phyloP scores from a whole-genome alignment of 352 stramenopile genomes.

The Phytophthora hibernalis region DNA sequence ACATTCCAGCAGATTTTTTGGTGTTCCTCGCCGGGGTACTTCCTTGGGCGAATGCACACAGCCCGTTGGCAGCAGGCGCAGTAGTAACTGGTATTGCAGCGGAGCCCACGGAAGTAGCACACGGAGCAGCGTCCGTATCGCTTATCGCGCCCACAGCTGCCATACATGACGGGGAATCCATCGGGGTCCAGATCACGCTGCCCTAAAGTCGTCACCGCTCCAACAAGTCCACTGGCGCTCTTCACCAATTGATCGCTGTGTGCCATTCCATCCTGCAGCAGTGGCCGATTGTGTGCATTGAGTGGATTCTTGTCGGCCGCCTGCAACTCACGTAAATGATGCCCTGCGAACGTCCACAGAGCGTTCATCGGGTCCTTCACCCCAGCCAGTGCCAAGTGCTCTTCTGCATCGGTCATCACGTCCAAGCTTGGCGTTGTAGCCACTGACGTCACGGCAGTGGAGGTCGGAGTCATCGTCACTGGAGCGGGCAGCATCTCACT shows the following conservation, averaged over 20 bases:
- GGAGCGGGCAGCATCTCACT: constrained; percentile 23
- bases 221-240: constrained; percentile 13
- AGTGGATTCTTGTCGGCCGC: constrained; percentile 49
- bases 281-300: constrained; percentile 18
- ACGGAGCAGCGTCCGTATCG: constrained; percentile 75
- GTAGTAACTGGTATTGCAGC: constrained; percentile 75
- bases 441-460: background rate
- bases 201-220: background rate
- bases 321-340: constrained; percentile 56
- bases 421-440: constrained; percentile 23
- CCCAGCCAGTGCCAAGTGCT: constrained; percentile 19
- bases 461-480: constrained; percentile 1
- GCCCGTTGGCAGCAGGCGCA: constrained; percentile 73
- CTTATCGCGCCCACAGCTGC: constrained; percentile 74
- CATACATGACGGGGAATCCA: constrained; percentile 60
- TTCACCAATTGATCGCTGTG: constrained; percentile 19
- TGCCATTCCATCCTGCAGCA: constrained; percentile 20
- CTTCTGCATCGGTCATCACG: constrained; percentile 18
- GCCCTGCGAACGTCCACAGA: constrained; percentile 71
- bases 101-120: constrained; percentile 74
- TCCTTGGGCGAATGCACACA: constrained; percentile 75
- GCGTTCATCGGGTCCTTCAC: constrained; percentile 65
- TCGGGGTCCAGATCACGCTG: constrained; percentile 48
- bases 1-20: constrained; percentile 87
- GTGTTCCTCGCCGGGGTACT: constrained; percentile 71